These are phyloP conservation scores for Erucastrum elatum DNA, from an alignment of 345 rosid species.

Conservation along the genomic window DNA sequence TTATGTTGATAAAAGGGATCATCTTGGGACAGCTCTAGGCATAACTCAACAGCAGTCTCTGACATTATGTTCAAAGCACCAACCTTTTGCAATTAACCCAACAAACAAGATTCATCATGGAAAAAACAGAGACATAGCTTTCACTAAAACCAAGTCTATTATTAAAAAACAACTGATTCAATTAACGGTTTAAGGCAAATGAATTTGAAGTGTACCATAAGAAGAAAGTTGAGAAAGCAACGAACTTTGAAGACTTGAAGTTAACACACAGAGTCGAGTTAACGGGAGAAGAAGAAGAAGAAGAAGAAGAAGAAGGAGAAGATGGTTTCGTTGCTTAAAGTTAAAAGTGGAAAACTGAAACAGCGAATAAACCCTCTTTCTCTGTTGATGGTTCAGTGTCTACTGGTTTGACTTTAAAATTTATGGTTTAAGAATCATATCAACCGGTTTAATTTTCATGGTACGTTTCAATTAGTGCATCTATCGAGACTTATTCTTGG, in stretches of 20 bases:
- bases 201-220: not conserved
- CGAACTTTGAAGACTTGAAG: not conserved
- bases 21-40: slow-evolving; percentile 52
- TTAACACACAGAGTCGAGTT: too few relatives aligned
- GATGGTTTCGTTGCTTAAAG: too few relatives aligned
- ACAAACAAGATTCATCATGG: not conserved
- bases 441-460: too few relatives aligned
- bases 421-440: too few relatives aligned
- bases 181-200: not conserved
- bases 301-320: too few relatives aligned
- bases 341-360: too few relatives aligned
- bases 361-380: too few relatives aligned
- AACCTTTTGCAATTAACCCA: slow-evolving; percentile 45
- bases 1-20: slow-evolving; percentile 62
- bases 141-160: not conserved
- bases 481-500: too few relatives aligned
- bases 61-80: slow-evolving; percentile 30
- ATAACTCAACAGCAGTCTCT: slow-evolving; percentile 38
- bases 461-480: too few relatives aligned
- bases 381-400: too few relatives aligned
- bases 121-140: not conserved
- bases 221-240: not conserved
- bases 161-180: not conserved
- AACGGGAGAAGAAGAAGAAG: too few relatives aligned
- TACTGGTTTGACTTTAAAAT: too few relatives aligned